Conservation (phyloP, 2,329 filamentous ascomycete genomes). For the Pleurostoma richardsiae region DNA sequence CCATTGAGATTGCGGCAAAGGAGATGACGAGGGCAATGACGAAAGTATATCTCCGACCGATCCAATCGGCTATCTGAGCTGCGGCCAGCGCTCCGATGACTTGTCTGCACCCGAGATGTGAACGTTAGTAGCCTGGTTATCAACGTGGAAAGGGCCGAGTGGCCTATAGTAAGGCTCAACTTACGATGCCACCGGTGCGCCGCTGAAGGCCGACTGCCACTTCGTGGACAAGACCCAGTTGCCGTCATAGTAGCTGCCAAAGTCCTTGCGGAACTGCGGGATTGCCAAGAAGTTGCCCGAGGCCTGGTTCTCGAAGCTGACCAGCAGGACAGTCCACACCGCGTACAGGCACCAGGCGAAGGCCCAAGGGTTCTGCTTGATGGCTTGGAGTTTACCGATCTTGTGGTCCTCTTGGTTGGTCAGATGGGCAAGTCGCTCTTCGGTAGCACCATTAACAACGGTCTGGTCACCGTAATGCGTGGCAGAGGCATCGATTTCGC, state of each 20-base stretch:
- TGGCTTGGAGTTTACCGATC: background rate
- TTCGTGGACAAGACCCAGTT: constrained; percentile 32
- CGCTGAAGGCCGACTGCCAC: constrained; percentile 39
- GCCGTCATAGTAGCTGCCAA: constrained; percentile 27
- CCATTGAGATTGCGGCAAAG: constrained; percentile 25
- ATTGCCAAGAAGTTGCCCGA: constrained; percentile 33
- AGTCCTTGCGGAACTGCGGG: constrained; percentile 38
- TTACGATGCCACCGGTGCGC: constrained; percentile 26
- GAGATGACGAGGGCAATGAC: constrained; percentile 21
- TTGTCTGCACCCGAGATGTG: background rate
- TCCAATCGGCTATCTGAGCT: constrained; percentile 23
- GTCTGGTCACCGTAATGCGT: background rate
- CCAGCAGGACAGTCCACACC: constrained; percentile 31
- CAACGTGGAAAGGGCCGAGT: too few relatives aligned
- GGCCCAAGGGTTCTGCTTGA: constrained; percentile 1
- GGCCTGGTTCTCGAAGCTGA: constrained; percentile 35
- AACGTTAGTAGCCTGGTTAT: background rate
- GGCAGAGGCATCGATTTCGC: background rate
- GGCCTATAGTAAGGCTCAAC: background rate
- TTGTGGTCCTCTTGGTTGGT: constrained; percentile 2
- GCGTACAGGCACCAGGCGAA: constrained; percentile 29
- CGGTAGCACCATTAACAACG: background rate
- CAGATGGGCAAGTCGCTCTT: background rate
- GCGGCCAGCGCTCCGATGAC: constrained; percentile 22
- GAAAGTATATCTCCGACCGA: constrained; percentile 24